Percentiles rank a stretch among this genome's conserved stretches.
Conservation (phyloP, 345 rosid genomes). For the Durio zibethinus region DNA sequence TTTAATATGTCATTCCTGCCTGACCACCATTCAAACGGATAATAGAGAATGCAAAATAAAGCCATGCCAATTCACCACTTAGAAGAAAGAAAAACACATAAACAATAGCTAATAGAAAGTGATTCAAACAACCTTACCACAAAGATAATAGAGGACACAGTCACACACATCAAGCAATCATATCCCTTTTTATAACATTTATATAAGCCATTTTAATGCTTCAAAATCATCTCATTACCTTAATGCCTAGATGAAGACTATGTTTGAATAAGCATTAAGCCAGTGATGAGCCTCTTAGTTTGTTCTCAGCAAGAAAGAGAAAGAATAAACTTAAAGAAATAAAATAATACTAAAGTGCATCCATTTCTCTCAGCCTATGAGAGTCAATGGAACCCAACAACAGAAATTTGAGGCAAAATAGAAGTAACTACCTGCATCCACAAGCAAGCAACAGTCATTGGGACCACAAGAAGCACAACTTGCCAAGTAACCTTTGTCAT, state of each 20-base stretch:
- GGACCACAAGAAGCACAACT: slow-evolving; percentile 92
- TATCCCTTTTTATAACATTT: not conserved
- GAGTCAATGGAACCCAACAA: slow-evolving; percentile 9
- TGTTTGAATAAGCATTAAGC: not conserved
- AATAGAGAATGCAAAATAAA: not conserved
- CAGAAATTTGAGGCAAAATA: not conserved
- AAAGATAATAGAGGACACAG: not conserved
- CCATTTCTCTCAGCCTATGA: slow-evolving; percentile 10
- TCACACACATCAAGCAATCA: not conserved
- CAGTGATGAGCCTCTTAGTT: not conserved
- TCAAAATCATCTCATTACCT: not conserved
- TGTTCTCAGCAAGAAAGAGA: not conserved
- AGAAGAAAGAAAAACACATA: not conserved
- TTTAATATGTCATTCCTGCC: not conserved
- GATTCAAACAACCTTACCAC: not conserved
- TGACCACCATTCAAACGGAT: not conserved
- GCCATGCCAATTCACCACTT: not conserved
- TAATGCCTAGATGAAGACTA: not conserved
- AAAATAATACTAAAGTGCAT: slow-evolving; percentile 6
- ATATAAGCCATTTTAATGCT: not conserved
- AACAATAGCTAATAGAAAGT: not conserved
- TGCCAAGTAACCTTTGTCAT: slow-evolving; percentile 99
- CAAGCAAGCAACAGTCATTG: slow-evolving; percentile 96
- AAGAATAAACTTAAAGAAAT: not conserved
- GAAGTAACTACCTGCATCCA: slow-evolving; percentile 87